A percentile compares a stretch with the other conserved stretches of the same genome.
These are phyloP conservation scores for Pseudocercospora eumusae DNA, from an alignment of 2,329 filamentous ascomycete species.

Conservation along the genomic window DNA sequence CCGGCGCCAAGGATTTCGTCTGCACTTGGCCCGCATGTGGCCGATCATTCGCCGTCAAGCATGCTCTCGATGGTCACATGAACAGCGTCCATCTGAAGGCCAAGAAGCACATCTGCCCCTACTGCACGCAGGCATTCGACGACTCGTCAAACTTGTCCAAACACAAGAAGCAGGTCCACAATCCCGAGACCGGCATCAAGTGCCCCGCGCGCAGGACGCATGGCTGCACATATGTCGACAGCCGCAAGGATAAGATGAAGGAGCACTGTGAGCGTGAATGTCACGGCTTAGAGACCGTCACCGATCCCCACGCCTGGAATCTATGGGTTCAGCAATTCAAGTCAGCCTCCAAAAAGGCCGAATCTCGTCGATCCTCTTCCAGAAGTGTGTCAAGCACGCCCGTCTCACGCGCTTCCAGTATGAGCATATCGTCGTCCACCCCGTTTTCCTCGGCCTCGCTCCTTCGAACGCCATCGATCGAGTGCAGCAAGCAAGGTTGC, in stretches of 20 bases:
- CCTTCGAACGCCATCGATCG: conserved; percentile 21
- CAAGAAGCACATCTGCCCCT: conserved; percentile 48
- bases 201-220: conserved; percentile 30
- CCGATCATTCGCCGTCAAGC: conserved; percentile 67
- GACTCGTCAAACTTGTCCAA: conserved; percentile 41
- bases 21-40: conserved; percentile 48
- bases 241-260: conserved; percentile 32
- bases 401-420: conserved; percentile 25
- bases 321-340: conserved; percentile 32
- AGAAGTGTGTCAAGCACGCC: conserved; percentile 10
- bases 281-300: conserved; percentile 29
- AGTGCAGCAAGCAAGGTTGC: conserved; percentile 32
- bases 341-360: conserved; percentile 26
- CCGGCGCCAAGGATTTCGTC: conserved; percentile 63
- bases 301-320: conserved; percentile 30
- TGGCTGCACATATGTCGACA: conserved; percentile 31
- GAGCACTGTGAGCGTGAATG: conserved; percentile 32
- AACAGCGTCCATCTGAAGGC: conserved; percentile 56
- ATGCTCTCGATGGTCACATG: conserved; percentile 59
- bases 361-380: conserved; percentile 23
- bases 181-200: conserved; percentile 30
- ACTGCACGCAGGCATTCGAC: conserved; percentile 41
- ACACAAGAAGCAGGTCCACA: conserved; percentile 37
- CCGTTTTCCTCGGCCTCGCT: conserved; percentile 18
- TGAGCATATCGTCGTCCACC: conserved; percentile 17